Base-by-base conservation (phyloP, 208 protist species). In the Trichomonas vaginalis region DNA sequence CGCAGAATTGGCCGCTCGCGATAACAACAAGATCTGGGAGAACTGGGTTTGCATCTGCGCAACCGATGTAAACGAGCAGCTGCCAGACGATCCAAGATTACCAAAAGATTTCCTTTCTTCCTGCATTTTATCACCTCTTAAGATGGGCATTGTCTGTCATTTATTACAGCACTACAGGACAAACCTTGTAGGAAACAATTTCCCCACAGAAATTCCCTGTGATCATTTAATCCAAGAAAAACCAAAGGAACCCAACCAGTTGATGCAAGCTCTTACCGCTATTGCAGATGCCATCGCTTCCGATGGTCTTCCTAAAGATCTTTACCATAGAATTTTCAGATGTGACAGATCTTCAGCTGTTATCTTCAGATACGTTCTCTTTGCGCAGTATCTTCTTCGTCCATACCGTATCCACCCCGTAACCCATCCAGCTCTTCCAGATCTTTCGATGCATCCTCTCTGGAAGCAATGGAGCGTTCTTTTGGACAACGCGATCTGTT, bases 11-110 rank as follows among this genome's bases (percentile, higher is more conserved):
- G 40, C 86, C n/a, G 46, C 48, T 8, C 48, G 17, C 6, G 37
- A n/a, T 39, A 9, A 27, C 27, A 45, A 45, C 39, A 1, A 17
- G 6, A 40, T 42, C 14, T 92, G 86, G 86, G 27, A 48, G 2
- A 42, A 92, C 45, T 92, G 86, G 86, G 42, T 92, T 51, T 92
- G 86, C 45, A 51, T 51, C 17, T 92, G 86, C 51, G 86, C 86
- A 0, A 92, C 86, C 0, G 40, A 48, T 17, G 86, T 39, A 15
- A 45, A 45, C 17, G 86, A 92, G 37, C 15, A 48, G 27, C n/a
- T 92, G 0, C 86, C 86, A 35, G 15, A 35, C 21, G 86, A 92
- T n/a, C 86, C 86, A 35, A 35, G 45, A 51, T 42, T 92, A 35
- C 86, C 86, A 35, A 48, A 45, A 39, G 86, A 92, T 51, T 92